phyloP scores from a whole-genome alignment of 2,329 filamentous ascomycete genomes.

The Mariannaea sp. region DNA sequence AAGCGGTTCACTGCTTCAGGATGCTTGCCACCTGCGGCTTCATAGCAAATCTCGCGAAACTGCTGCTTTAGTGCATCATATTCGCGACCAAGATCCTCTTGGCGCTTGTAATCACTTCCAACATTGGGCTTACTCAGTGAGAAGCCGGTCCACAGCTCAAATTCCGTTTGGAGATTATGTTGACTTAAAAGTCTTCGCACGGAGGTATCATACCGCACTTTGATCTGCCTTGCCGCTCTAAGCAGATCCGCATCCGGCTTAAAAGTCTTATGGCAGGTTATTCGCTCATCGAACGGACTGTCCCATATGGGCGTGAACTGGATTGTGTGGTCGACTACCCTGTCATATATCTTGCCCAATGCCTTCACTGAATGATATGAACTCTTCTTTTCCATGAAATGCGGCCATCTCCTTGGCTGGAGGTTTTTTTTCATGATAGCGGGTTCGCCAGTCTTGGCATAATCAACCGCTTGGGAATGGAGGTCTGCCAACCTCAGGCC shows the following conservation, averaged over 20 bases:
- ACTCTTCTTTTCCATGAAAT: slow-evolving; percentile 79
- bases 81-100: slow-evolving; percentile 79
- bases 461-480: slow-evolving; percentile 93
- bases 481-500: slow-evolving; percentile 73
- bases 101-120: slow-evolving; percentile 80
- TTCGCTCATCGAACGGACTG: slow-evolving; percentile 73
- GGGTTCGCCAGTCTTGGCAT: slow-evolving; percentile 83
- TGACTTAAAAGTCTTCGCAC: slow-evolving; percentile 84
- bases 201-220: slow-evolving; percentile 75
- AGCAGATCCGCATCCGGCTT: slow-evolving; percentile 60
- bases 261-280: slow-evolving; percentile 63
- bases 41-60: slow-evolving; percentile 69
- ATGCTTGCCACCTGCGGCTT: slow-evolving; percentile 64
- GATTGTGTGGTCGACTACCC: slow-evolving; percentile 59
- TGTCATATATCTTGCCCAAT: slow-evolving; percentile 82
- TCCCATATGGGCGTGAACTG: slow-evolving; percentile 76
- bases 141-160: slow-evolving; percentile 90
- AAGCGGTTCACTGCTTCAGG: slow-evolving; percentile 69
- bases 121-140: slow-evolving; percentile 74
- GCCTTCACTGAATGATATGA: slow-evolving; percentile 72
- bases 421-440: slow-evolving; percentile 69
- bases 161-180: slow-evolving; percentile 82
- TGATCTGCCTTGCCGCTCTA: slow-evolving; percentile 66
- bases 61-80: slow-evolving; percentile 68
- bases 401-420: slow-evolving; percentile 71